Conservation (phyloP, 2,329 filamentous ascomycete genomes). For the Penicillium oxalicum region DNA sequence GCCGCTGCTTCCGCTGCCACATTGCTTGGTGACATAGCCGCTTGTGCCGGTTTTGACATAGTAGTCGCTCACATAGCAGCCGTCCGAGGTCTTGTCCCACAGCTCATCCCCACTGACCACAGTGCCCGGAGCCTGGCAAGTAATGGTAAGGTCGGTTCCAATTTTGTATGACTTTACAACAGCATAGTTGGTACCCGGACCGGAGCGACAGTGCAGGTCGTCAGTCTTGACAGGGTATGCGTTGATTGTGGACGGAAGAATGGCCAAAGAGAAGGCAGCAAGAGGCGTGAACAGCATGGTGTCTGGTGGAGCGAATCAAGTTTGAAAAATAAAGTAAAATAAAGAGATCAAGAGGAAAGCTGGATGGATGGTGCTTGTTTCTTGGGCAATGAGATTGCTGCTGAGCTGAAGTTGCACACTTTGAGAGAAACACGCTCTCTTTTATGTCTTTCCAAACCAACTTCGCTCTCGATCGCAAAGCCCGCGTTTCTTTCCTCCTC, state of each 20-base stretch:
- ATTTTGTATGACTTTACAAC: slow-evolving; percentile 13
- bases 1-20: slow-evolving; percentile 1
- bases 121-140: slow-evolving; percentile 11
- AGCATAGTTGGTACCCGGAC: slow-evolving; percentile 13
- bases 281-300: slow-evolving; percentile 5
- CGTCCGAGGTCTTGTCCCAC: slow-evolving; percentile 18
- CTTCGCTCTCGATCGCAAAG: neutral
- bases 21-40: slow-evolving; percentile 13
- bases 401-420: neutral
- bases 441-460: neutral
- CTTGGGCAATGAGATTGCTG: neutral
- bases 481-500: neutral
- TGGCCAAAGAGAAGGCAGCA: slow-evolving; percentile 5
- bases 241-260: slow-evolving; percentile 3
- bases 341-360: neutral
- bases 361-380: neutral
- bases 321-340: neutral
- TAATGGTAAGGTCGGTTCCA: slow-evolving; percentile 8
- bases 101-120: slow-evolving; percentile 11
- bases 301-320: neutral
- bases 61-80: slow-evolving; percentile 18
- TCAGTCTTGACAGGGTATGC: slow-evolving; percentile 12
- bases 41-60: slow-evolving; percentile 15
- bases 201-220: slow-evolving; percentile 16
- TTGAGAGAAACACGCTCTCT: neutral